Conservation (phyloP, 495 filamentous ascomycete species). For the Hypoxylon lienhwacheense region DNA sequence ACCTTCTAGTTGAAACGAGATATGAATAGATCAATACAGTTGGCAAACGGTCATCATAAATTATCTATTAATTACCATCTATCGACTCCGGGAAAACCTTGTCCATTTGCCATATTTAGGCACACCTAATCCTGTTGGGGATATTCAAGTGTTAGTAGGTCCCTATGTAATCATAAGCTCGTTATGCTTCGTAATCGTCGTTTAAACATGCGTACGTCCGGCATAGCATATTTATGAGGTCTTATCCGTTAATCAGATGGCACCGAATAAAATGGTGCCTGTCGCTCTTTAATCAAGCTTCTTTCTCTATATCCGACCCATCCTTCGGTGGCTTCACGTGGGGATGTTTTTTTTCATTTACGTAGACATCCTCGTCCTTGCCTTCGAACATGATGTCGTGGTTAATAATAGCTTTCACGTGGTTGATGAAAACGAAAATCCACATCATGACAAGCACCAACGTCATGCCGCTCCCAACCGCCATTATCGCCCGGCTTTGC, state of each 20-base stretch:
- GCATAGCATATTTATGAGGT: conserved; percentile 3
- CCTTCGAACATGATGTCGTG: conserved; percentile 63
- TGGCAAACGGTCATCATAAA: conserved; percentile 10
- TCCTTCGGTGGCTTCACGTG: conserved; percentile 26
- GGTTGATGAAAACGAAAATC: conserved; percentile 57
- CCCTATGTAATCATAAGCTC: conserved; percentile 27
- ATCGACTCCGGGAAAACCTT: not conserved
- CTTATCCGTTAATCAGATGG: not conserved
- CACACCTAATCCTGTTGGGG: not conserved
- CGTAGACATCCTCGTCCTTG: conserved; percentile 60
- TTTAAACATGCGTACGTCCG: conserved; percentile 1
- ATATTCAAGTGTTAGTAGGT: conserved; percentile 3
- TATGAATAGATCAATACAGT: not conserved
- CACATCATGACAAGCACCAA: conserved; percentile 59
- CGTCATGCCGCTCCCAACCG: conserved; percentile 55
- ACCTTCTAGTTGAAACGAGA: no score
- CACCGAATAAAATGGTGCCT: not conserved
- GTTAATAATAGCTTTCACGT: conserved; percentile 55
- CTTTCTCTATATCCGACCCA: conserved; percentile 26
- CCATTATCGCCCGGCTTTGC: conserved; percentile 47
- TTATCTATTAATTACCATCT: not conserved
- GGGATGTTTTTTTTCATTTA: conserved; percentile 31
- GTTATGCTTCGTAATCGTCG: conserved; percentile 16
- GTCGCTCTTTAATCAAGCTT: conserved; percentile 17
- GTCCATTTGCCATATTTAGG: not conserved